Percentiles rank a stretch among this genome's conserved stretches.
Evolutionary conservation across 805 yeast species (phyloP).

Genomic region (Vanderwaltozyma tropicalis): DNA sequence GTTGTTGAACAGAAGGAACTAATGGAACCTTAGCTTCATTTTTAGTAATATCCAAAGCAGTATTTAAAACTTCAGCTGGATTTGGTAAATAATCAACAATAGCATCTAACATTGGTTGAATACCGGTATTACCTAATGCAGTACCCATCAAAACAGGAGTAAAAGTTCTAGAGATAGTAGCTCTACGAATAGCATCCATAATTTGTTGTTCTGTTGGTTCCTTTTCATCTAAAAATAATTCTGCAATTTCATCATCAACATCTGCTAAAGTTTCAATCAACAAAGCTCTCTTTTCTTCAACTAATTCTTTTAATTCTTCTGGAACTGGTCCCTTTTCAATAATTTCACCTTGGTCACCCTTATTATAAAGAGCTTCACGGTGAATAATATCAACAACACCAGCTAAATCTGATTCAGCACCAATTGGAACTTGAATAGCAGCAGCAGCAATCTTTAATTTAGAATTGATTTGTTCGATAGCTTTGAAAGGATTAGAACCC

Average conservation of each 20-base stretch:
- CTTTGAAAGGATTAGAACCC: constrained; percentile 97
- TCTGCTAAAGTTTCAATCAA: constrained; percentile 94
- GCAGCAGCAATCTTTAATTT: constrained; percentile 93
- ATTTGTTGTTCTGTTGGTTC: constrained; percentile 81
- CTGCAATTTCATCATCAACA: constrained; percentile 96
- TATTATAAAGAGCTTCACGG: constrained; percentile 78
- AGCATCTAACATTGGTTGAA: constrained; percentile 92
- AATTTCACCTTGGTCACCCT: constrained; percentile 81
- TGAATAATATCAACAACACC: constrained; percentile 92
- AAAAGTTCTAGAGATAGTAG: constrained; percentile 90
- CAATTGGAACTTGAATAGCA: constrained; percentile 96
- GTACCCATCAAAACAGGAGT: constrained; percentile 99
- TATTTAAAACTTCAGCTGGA: constrained; percentile 87
- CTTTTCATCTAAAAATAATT: constrained; percentile 78
- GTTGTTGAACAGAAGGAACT: constrained; percentile 59
- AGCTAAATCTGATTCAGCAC: constrained; percentile 70
- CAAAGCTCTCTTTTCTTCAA: constrained; percentile 77
- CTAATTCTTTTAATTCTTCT: constrained; percentile 65
- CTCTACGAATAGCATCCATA: constrained; percentile 79
- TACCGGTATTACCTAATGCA: constrained; percentile 91
- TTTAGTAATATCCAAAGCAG: constrained; percentile 66
- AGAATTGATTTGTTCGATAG: constrained; percentile 78
- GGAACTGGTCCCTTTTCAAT: constrained; percentile 65
- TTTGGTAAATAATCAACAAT: constrained; percentile 93
- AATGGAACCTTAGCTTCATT: constrained; percentile 62